Conservation (phyloP, 2,329 filamentous ascomycete genomes). For the Penicillium sp. region DNA sequence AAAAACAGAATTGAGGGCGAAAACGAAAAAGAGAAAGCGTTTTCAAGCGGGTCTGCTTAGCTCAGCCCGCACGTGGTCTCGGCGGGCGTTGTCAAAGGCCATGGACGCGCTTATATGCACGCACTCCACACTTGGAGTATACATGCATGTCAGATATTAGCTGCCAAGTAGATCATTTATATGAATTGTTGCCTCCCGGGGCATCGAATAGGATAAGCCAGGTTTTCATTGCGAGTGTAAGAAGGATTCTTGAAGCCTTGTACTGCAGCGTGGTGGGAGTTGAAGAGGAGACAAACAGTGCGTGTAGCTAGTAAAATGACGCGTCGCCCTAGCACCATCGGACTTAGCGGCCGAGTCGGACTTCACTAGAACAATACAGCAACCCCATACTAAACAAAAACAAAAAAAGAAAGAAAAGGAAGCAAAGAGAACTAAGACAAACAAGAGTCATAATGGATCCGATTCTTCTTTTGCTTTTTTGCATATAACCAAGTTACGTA, state of each 20-base stretch:
- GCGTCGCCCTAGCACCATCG: background rate
- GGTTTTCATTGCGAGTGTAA: no score
- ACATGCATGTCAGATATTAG: background rate
- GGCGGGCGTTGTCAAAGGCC: conserved; percentile 1
- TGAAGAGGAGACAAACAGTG: background rate
- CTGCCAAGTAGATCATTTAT: background rate
- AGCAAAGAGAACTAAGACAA: background rate
- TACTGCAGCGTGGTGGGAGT: no score
- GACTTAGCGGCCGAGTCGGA: background rate
- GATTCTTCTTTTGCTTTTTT: background rate
- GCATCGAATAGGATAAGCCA: no score
- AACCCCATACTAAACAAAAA: background rate
- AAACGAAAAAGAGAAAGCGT: conserved; percentile 19
- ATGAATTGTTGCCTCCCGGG: no score
- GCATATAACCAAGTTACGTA: background rate
- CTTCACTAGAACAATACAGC: background rate
- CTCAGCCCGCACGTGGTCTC: conserved; percentile 25
- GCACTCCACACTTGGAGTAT: background rate
- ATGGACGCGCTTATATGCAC: background rate
- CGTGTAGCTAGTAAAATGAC: background rate
- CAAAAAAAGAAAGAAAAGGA: background rate
- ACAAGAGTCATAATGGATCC: background rate
- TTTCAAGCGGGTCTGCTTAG: conserved; percentile 27
- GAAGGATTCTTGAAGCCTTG: no score
- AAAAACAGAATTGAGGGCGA: conserved; percentile 16